Evolutionary conservation across 129 eudicot species (phyloP).

Genomic region (Lactuca sativa): DNA sequence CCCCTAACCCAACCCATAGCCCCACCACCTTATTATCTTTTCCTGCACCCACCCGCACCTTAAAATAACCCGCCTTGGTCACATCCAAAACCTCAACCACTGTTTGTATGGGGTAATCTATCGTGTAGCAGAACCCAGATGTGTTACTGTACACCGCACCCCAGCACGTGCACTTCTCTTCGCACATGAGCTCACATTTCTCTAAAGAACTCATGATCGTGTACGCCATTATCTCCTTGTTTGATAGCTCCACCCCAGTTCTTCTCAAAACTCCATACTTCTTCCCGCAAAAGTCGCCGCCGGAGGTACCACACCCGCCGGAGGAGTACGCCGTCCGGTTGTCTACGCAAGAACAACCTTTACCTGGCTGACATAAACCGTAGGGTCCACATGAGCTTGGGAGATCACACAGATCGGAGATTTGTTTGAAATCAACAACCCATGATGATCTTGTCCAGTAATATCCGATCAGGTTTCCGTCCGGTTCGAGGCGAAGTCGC

Average conservation of each 20-base stretch:
- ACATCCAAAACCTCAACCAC: conserved; percentile 73
- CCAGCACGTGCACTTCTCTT: conserved; percentile 72
- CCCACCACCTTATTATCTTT: conserved; percentile 30
- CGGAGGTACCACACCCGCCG: conserved; percentile 30
- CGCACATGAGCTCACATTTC: conserved; percentile 67
- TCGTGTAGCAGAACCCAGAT: conserved; percentile 83
- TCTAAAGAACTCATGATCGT: conserved; percentile 43
- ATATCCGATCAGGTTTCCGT: conserved; percentile 79
- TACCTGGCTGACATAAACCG: conserved; percentile 69
- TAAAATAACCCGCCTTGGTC: conserved; percentile 74
- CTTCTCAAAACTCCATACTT: conserved; percentile 37
- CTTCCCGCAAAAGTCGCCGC: conserved; percentile 38
- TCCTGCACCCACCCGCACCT: conserved; percentile 60
- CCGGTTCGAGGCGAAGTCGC: conserved; percentile 62
- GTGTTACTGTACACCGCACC: conserved; percentile 92
- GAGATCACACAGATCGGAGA: conserved; percentile 62
- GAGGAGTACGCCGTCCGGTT: conserved; percentile 41
- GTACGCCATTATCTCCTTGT: conserved; percentile 59
- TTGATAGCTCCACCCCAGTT: conserved; percentile 62
- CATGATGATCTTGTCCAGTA: conserved; percentile 80
- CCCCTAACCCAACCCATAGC: conserved; percentile 55
- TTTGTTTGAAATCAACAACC: conserved; percentile 61
- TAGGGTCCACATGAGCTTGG: conserved; percentile 84
- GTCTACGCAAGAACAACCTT: conserved; percentile 71
- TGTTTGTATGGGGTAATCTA: conserved; percentile 75